Base-by-base conservation (phyloP, 352 stramenopile genomes). In the Phytopythium sindhum region DNA sequence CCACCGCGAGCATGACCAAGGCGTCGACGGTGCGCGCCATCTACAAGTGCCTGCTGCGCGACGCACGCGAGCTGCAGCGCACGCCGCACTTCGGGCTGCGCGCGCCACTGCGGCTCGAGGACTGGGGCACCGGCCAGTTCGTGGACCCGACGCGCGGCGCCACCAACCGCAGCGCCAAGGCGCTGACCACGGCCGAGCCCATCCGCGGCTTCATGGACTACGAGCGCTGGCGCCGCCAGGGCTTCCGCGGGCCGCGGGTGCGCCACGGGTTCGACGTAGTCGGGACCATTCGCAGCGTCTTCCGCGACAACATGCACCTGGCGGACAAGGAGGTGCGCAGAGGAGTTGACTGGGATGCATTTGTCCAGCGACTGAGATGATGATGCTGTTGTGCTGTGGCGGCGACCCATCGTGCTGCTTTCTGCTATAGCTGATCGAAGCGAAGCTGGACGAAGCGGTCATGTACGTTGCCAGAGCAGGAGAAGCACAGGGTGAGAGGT, bases 381-480 rank as follows among this genome's bases (percentile, higher is more conserved):
- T 12, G 31, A 45, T 44, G 10, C 11, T 23, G 21, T 51, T 17
- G 35, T n/a, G 35, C 39, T 23, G 28, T 55, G 15, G 35, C 8
- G 31, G 31, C 31, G 31, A 35, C 31, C 31, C 31, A 35, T 8
- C 31, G 31, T 35, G 31, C 8, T 8, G 4, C n/a, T 14, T 12
- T 2, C 4, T 26, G 26, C 47, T 55, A 28, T 44, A 88, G 80
- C 48, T 59, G 70, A 70, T 65, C 39, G 75, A 64, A 45, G 59
- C 61, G 8, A 89, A 90, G 54, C 47, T 93, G 60, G 83, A 93
- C 42, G 81, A 91, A 63, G 80, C 79, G 4, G 88, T 93, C 51
- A 56, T 71, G 85, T 91, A 59, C 24, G 73, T 55, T 41, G 4
- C 19, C 17, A n/a, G 19, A 15, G 29, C 24, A 17, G 2, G 29